Conservation (phyloP, 495 filamentous ascomycete genomes). For the Aspergillus campestris region DNA sequence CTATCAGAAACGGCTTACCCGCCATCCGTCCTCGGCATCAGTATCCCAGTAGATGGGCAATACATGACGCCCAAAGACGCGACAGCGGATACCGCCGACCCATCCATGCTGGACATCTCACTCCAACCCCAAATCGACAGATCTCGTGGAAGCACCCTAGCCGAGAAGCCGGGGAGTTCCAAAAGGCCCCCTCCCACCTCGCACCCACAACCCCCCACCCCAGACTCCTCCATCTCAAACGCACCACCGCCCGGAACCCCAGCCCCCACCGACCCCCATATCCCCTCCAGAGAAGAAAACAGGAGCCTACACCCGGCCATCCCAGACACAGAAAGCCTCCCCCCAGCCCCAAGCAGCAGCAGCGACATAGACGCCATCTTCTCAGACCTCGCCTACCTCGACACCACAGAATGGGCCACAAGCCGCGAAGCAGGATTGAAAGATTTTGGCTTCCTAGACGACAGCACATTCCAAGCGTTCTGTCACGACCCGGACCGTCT, state of each 20-base stretch:
- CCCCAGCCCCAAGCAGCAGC: conserved; percentile 2
- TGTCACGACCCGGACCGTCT: conserved; percentile 46
- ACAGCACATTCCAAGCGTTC: conserved; percentile 45
- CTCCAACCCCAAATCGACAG: conserved; percentile 13
- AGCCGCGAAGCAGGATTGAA: conserved; percentile 46
- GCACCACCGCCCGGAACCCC: conserved; percentile 10
- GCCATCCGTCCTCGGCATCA: conserved; percentile 30
- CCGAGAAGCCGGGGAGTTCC: conserved; percentile 19
- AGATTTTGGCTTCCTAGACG: conserved; percentile 53
- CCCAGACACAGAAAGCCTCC: not conserved
- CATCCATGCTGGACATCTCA: conserved; percentile 18
- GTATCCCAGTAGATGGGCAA: conserved; percentile 29
- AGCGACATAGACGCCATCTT: conserved; percentile 51
- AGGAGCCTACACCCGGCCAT: conserved; percentile 8
- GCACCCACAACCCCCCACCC: conserved; percentile 23
- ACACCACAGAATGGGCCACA: conserved; percentile 48
- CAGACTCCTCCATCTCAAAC: conserved; percentile 24
- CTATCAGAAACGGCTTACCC: conserved; percentile 10
- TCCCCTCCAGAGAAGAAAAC: conserved; percentile 9
- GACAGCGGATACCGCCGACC: conserved; percentile 24
- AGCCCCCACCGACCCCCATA: conserved; percentile 11
- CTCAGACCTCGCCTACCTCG: conserved; percentile 54
- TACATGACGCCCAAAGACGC: conserved; percentile 32
- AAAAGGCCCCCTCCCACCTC: conserved; percentile 16
- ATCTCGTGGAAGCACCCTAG: conserved; percentile 12